Percentiles rank a stretch among this genome's conserved stretches.
Evolutionary conservation across 805 yeast genomes (phyloP).

Genomic region (Yamadazyma phyllophila): DNA sequence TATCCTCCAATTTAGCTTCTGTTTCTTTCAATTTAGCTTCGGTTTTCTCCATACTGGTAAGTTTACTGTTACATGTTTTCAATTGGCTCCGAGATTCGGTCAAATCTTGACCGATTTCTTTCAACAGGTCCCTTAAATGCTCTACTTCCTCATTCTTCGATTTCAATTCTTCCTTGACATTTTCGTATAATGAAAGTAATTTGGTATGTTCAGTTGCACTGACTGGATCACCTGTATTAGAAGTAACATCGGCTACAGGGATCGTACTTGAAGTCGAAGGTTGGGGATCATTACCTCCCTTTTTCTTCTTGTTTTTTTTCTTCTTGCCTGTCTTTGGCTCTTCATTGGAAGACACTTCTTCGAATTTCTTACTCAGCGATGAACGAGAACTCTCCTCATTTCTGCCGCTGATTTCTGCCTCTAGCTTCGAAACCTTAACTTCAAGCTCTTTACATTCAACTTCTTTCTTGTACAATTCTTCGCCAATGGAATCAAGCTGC

Average conservation of each 20-base stretch:
- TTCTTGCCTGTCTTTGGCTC: conserved; percentile 5
- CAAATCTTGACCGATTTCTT: conserved; percentile 73
- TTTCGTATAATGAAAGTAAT: conserved; percentile 16
- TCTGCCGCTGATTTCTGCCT: conserved; percentile 6
- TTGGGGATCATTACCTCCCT: conserved; percentile 1
- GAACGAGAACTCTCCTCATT: background rate
- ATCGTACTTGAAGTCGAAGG: background rate
- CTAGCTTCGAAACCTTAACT: conserved; percentile 1
- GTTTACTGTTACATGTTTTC: conserved; percentile 28
- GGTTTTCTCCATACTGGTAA: conserved; percentile 14
- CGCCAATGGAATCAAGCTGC: background rate
- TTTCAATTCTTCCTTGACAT: conserved; percentile 29
- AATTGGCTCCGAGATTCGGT: conserved; percentile 65
- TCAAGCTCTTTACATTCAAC: conserved; percentile 3
- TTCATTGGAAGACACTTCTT: background rate
- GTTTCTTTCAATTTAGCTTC: conserved; percentile 8
- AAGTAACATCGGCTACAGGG: background rate
- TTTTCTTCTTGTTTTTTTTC: conserved; percentile 17
- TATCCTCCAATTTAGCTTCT: conserved; percentile 14
- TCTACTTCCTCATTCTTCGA: conserved; percentile 62
- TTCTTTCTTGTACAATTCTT: conserved; percentile 1
- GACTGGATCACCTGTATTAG: background rate
- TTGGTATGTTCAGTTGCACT: conserved; percentile 8
- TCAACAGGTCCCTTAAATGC: conserved; percentile 69
- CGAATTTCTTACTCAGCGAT: background rate